phyloP scores from a whole-genome alignment of 805 yeast genomes.

The Schwanniomyces vanrijiae region DNA sequence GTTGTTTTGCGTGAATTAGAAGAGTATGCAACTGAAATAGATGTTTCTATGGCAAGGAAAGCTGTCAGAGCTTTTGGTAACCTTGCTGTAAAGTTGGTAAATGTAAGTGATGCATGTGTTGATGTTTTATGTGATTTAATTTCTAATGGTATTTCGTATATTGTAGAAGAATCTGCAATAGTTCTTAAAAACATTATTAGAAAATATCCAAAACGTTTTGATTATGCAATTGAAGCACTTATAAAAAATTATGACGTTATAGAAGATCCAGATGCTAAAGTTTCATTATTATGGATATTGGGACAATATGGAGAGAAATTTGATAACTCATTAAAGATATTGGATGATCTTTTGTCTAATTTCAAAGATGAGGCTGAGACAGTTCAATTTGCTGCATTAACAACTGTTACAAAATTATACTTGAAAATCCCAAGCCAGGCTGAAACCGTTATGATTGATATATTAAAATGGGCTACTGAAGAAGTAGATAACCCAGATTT shows the following conservation, averaged over 20 bases:
- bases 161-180: constrained; percentile 77
- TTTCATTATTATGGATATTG: constrained; percentile 79
- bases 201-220: constrained; percentile 63
- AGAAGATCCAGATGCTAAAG: constrained; percentile 75
- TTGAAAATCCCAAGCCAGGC: constrained; percentile 54
- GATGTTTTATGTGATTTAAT: constrained; percentile 58
- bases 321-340: constrained; percentile 37
- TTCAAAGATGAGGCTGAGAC: constrained; percentile 67
- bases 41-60: constrained; percentile 80
- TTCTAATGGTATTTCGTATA: constrained; percentile 64
- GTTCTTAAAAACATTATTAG: constrained; percentile 77
- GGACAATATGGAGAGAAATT: constrained; percentile 66
- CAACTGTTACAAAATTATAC: constrained; percentile 72
- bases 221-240: constrained; percentile 28
- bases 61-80: constrained; percentile 90
- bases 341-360: constrained; percentile 38
- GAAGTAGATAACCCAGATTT: constrained; percentile 79
- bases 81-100: constrained; percentile 72
- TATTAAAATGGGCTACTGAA: constrained; percentile 71
- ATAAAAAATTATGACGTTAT: constrained; percentile 42
- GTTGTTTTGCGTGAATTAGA: constrained; percentile 71
- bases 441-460: constrained; percentile 55
- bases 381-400: constrained; percentile 71
- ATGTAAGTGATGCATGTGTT: constrained; percentile 64
- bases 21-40: constrained; percentile 86